These are phyloP conservation scores for Dicorynia guianensis DNA, from an alignment of 306 rosid genomes.

Conservation along the genomic window DNA sequence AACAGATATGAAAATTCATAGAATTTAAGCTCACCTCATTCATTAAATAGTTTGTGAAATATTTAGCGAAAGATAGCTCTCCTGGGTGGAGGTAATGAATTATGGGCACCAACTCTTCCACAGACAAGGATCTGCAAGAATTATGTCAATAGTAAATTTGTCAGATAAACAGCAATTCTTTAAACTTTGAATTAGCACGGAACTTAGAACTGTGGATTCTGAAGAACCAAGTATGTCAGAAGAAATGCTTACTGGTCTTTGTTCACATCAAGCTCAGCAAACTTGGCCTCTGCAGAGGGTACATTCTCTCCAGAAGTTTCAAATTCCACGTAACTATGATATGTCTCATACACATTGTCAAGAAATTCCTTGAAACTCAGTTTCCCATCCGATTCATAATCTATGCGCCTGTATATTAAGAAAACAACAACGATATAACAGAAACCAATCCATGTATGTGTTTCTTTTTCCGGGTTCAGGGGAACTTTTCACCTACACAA, in stretches of 20 bases:
- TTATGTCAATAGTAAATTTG: not conserved
- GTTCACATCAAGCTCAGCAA: conserved; percentile 70
- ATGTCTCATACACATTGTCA: conserved; percentile 49
- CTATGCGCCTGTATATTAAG: conserved; percentile 61
- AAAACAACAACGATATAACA: not conserved
- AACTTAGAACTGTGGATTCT: not conserved
- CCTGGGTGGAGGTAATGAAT: conserved; percentile 72
- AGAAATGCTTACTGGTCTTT: conserved; percentile 58
- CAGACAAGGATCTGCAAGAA: conserved; percentile 55
- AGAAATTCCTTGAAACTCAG: conserved; percentile 62
- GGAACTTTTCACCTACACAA: no score
- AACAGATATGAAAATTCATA: no score
- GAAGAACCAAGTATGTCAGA: not conserved
- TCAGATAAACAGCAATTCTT: not conserved
- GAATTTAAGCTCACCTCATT: conserved; percentile 54
- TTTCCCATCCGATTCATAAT: conserved; percentile 63
- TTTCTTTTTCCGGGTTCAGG: no score
- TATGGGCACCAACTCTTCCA: conserved; percentile 71
- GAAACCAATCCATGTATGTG: no score
- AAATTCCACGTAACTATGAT: conserved; percentile 59
- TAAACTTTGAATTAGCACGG: not conserved
- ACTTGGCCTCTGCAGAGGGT: conserved; percentile 53
- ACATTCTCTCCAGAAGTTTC: conserved; percentile 49
- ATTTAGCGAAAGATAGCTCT: conserved; percentile 69
- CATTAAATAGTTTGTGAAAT: conserved; percentile 63